A percentile compares a stretch with the other conserved stretches of the same genome.
These are phyloP conservation scores for Lipomyces oligophaga DNA, from an alignment of 805 yeast genomes.

Conservation along the genomic window DNA sequence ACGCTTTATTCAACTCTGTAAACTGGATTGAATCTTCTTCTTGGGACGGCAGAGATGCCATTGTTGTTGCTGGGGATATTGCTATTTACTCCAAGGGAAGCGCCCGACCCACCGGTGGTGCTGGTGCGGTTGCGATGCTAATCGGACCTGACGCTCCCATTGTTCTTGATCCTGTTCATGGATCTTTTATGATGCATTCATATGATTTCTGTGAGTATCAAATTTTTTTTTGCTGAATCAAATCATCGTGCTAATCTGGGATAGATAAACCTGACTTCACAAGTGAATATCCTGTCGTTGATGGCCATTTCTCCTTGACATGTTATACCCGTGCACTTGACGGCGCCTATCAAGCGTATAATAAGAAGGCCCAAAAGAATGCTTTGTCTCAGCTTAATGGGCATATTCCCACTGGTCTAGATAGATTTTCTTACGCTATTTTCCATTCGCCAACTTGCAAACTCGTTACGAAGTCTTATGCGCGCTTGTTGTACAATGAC, in stretches of 20 bases:
- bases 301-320: slow-evolving; percentile 90
- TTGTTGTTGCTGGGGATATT: slow-evolving; percentile 96
- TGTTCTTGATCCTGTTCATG: slow-evolving; percentile 83
- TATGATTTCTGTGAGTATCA: slow-evolving; percentile 78
- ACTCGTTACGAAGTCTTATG: slow-evolving; percentile 87
- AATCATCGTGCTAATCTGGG: not conserved
- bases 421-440: slow-evolving; percentile 83
- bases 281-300: slow-evolving; percentile 93
- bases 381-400: slow-evolving; percentile 44
- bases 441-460: slow-evolving; percentile 99
- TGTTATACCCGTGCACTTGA: slow-evolving; percentile 95
- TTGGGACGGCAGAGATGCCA: slow-evolving; percentile 98
- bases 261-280: slow-evolving; percentile 80
- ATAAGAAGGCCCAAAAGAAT: slow-evolving; percentile 62
- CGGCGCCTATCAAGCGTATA: slow-evolving; percentile 75
- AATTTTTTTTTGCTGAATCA: not conserved
- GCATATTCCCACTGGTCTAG: slow-evolving; percentile 52
- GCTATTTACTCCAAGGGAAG: slow-evolving; percentile 96
- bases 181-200: slow-evolving; percentile 92
- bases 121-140: slow-evolving; percentile 89
- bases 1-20: slow-evolving; percentile 86
- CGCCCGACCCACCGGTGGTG: slow-evolving; percentile 99
- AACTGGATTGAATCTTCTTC: slow-evolving; percentile 94
- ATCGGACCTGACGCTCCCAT: slow-evolving; percentile 98
- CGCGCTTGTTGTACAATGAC: slow-evolving; percentile 87